Evolutionary conservation across 495 filamentous ascomycete genomes (phyloP).

Genomic region (Penicillium desertorum): DNA sequence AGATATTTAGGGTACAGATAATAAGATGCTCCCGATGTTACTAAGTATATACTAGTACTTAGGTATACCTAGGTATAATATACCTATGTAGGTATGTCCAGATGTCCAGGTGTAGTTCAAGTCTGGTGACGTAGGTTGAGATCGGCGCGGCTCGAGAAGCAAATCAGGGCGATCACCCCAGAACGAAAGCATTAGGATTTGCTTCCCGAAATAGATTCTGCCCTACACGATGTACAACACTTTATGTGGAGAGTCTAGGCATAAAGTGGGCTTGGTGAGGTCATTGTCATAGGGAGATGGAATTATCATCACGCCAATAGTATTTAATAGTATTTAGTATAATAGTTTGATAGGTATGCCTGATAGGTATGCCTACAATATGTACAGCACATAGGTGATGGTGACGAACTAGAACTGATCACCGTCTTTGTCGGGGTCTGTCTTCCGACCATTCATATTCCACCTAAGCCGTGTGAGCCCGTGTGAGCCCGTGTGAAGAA

Average conservation of each 20-base stretch:
- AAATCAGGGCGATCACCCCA: conserved; percentile 4
- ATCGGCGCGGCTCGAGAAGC: not conserved
- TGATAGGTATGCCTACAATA: not conserved
- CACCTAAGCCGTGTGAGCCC: too few relatives aligned
- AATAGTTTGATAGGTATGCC: not conserved
- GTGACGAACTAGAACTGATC: not conserved
- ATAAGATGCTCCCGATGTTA: not conserved
- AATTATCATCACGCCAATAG: not conserved
- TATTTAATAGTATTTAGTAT: not conserved
- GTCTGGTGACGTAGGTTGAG: conserved; percentile 4
- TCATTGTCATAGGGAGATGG: not conserved
- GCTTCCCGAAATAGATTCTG: not conserved
- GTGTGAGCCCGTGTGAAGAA: too few relatives aligned
- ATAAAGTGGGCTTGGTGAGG: not conserved
- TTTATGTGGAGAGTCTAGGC: not conserved
- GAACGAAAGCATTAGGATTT: not conserved
- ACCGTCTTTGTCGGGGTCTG: conserved; percentile 10
- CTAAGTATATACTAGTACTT: not conserved
- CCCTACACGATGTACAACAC: not conserved
- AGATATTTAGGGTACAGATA: not conserved
- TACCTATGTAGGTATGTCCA: too few relatives aligned
- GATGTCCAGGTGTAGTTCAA: not conserved
- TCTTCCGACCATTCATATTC: conserved; percentile 16
- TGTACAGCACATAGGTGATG: not conserved
- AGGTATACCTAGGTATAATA: too few relatives aligned